Percentiles rank a stretch among this genome's conserved stretches.
Evolutionary conservation across 352 stramenopile species (phyloP).

Genomic region (Achlya hypogyna): DNA sequence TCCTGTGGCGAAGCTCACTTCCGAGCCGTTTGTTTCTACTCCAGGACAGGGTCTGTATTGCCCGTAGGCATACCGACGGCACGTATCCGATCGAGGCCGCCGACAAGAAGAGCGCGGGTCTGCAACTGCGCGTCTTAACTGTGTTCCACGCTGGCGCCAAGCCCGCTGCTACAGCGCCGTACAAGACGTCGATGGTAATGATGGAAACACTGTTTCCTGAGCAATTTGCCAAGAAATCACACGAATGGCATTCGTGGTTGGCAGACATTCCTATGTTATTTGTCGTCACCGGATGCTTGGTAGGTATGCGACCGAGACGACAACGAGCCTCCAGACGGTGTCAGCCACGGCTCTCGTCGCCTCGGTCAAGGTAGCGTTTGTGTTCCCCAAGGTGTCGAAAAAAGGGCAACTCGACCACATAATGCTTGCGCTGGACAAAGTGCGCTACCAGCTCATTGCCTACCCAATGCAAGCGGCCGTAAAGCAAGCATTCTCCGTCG

Average conservation of each 20-base stretch:
- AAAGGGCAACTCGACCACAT: neutral
- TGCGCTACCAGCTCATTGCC: conserved; percentile 6
- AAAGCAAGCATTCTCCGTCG: neutral
- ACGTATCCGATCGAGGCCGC: conserved; percentile 2
- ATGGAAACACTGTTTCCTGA: conserved; percentile 7
- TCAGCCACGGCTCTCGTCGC: neutral
- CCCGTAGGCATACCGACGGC: neutral
- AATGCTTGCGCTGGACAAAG: neutral
- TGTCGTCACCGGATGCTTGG: neutral
- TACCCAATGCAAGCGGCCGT: neutral
- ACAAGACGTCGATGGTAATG: conserved; percentile 2
- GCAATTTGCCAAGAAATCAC: neutral
- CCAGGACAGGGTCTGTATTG: neutral
- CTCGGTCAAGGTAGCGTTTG: conserved; percentile 4
- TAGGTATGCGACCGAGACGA: neutral
- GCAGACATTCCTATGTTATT: neutral
- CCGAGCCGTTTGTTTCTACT: neutral
- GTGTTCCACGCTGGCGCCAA: conserved; percentile 2
- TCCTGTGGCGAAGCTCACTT: neutral
- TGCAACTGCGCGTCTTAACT: conserved; percentile 13
- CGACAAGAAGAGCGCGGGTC: conserved; percentile 3
- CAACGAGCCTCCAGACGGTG: neutral
- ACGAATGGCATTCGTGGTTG: conserved; percentile 11
- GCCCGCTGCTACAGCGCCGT: neutral
- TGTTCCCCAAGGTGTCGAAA: neutral